These are phyloP conservation scores for Gastrolobium villosum DNA, from an alignment of 306 rosid genomes.

Conservation along the genomic window DNA sequence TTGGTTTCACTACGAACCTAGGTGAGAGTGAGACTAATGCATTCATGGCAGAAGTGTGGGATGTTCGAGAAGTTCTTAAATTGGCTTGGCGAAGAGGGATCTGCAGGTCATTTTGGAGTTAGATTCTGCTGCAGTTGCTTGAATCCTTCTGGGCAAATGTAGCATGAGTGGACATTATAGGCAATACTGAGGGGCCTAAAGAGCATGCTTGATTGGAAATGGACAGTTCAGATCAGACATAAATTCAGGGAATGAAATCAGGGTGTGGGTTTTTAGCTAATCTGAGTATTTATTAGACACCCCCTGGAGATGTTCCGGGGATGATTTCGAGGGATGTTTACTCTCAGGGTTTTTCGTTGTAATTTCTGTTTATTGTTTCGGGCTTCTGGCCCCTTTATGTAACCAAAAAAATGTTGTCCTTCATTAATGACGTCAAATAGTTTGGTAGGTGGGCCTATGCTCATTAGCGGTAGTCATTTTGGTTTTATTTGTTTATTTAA, in stretches of 20 bases:
- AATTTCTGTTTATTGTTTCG: conserved; percentile 3
- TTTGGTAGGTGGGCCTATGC: conserved; percentile 13
- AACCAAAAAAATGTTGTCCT: background rate
- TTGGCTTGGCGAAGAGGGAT: no score
- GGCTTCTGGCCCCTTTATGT: background rate
- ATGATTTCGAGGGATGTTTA: conserved; percentile 9
- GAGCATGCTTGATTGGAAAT: background rate
- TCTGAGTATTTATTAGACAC: background rate
- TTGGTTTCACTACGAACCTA: background rate
- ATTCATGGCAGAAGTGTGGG: no score
- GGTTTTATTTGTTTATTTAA: conserved; percentile 33
- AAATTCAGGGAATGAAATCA: background rate
- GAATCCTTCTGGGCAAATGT: background rate
- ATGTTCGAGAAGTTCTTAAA: no score
- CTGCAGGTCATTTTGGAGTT: background rate
- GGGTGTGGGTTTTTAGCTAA: background rate
- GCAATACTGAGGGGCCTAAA: background rate
- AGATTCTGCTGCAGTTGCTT: background rate
- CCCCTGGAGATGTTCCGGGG: background rate
- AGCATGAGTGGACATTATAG: background rate
- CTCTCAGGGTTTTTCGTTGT: background rate
- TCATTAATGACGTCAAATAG: conserved; percentile 14
- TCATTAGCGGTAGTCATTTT: conserved; percentile 16
- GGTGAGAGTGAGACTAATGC: background rate
- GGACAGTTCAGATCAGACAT: background rate